These are phyloP conservation scores for Teratosphaeria epicoccoides DNA, from an alignment of 2,329 filamentous ascomycete genomes.

Conservation along the genomic window DNA sequence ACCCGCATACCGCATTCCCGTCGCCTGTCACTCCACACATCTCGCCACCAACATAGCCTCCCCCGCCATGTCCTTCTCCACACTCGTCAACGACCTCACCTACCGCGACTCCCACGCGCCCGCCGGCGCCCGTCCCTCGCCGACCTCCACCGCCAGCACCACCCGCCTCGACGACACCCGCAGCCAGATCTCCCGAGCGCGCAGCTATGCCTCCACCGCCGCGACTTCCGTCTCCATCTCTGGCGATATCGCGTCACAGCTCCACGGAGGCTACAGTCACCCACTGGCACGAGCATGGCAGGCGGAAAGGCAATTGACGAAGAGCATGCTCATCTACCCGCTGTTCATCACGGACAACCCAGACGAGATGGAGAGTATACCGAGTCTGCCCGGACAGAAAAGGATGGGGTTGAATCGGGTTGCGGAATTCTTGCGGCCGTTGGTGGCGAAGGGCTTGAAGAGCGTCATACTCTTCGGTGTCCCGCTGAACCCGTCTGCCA, in stretches of 20 bases:
- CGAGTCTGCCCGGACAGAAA: slow-evolving; percentile 81
- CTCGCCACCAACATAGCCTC: background rate
- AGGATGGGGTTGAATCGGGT: slow-evolving; percentile 81
- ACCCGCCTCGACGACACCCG: slow-evolving; percentile 32
- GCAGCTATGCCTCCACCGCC: slow-evolving; percentile 42
- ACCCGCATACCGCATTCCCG: background rate
- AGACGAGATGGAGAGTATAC: slow-evolving; percentile 81
- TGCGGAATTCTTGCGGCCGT: slow-evolving; percentile 70
- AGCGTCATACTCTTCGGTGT: slow-evolving; percentile 96
- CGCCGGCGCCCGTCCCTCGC: slow-evolving; percentile 29
- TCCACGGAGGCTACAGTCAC: slow-evolving; percentile 43
- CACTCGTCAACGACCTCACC: slow-evolving; percentile 42
- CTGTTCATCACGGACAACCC: slow-evolving; percentile 92
- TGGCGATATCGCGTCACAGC: slow-evolving; percentile 41
- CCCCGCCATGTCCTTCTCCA: slow-evolving; percentile 40
- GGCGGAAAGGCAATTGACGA: slow-evolving; percentile 43
- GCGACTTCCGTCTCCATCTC: slow-evolving; percentile 43
- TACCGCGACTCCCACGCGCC: slow-evolving; percentile 34
- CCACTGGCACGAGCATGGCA: slow-evolving; percentile 42
- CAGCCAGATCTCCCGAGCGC: slow-evolving; percentile 36
- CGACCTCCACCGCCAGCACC: slow-evolving; percentile 35
- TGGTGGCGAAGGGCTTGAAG: slow-evolving; percentile 79
- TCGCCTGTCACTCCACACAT: background rate
- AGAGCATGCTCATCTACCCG: slow-evolving; percentile 95
- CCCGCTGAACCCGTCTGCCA: slow-evolving; percentile 65